A percentile compares a stretch with the other conserved stretches of the same genome.
phyloP scores from a whole-genome alignment of 495 filamentous ascomycete genomes.

The Trichocladium antarcticum region DNA sequence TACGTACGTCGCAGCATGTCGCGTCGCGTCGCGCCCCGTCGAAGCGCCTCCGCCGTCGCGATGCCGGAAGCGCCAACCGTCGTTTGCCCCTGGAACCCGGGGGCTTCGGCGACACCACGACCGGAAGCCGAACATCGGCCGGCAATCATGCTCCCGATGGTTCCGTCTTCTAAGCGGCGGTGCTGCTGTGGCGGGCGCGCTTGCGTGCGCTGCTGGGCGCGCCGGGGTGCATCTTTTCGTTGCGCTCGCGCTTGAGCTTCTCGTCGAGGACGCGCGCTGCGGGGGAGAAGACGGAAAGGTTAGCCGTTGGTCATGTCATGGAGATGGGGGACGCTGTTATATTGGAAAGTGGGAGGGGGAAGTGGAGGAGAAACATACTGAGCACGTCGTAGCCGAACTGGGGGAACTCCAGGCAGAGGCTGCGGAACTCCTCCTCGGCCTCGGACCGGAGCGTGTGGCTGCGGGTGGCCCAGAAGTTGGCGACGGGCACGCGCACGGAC shows the following conservation, averaged over 20 bases:
- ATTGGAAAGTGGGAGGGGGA: neutral
- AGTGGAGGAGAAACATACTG: conserved; percentile 29
- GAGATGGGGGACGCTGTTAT: neutral
- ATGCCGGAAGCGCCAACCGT: too few species aligned
- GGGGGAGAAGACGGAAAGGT: neutral
- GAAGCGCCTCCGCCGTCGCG: too few species aligned
- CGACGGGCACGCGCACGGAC: conserved; percentile 69
- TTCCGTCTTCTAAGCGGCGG: conserved; percentile 2
- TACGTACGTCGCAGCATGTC: too few species aligned
- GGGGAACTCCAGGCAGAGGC: conserved; percentile 77
- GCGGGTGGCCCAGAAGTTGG: conserved; percentile 79
- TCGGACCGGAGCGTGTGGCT: conserved; percentile 72
- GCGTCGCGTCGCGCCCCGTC: too few species aligned
- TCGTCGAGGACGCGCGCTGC: conserved; percentile 48
- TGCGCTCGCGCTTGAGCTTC: conserved; percentile 46
- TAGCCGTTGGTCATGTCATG: neutral
- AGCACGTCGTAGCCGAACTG: conserved; percentile 91
- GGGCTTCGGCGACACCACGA: too few species aligned
- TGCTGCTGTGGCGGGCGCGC: conserved; percentile 38
- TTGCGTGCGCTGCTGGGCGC: conserved; percentile 39
- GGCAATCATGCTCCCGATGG: too few species aligned
- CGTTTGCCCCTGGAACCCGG: too few species aligned
- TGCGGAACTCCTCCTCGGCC: conserved; percentile 68
- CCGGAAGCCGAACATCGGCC: too few species aligned
- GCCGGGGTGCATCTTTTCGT: conserved; percentile 41